Evolutionary conservation across 352 stramenopile species (phyloP), one percentile per base, ranked within the genome.

Genomic region (Ophiocytium majus): DNA sequence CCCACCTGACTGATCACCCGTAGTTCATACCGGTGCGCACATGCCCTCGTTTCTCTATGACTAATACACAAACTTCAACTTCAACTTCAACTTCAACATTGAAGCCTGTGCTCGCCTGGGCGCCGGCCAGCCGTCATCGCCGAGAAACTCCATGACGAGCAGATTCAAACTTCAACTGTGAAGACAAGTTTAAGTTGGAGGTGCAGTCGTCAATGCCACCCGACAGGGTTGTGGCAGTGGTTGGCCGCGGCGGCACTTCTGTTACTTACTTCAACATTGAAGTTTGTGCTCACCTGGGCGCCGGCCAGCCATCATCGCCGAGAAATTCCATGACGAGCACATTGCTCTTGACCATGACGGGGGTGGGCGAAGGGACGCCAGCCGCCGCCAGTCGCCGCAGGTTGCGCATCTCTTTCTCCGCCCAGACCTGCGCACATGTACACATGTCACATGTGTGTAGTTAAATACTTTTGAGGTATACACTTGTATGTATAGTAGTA

Each of bases 281-380:
- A n/a, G n/a, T n/a, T n/a, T n/a, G n/a, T n/a, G n/a, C 35, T 78
- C 14, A 14, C 66, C 66, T 78, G 0, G 97, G 96, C 50, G 95
- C 95, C 0, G 96, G 93, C 95, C 95, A 99, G 19, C 96, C 96
- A 82, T 97, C 94, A 34, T 93, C 91, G 9, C 97, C 97, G 66
- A 99, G 93, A 90, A 99, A 99, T 86, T 99, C 95, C 97, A 99
- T 99, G 35, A 99, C 92, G 66, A 99, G 91, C 79, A 99, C 96
- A 90, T 99, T 95, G 35, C 92, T 94, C 81, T 98, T 98, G 74
- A 99, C 91, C 76, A 99, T 90, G 82, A 98, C 93, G 0, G 96
- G 96, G 49, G 91, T 85, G 0, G 97, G 97, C 75, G 92, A 97
- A 28, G 91, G 92, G 79, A 99, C 97, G 49, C 93, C 95, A 0